Evolutionary conservation across 139 green algal species (phyloP).

Genomic region (Tetratostichococcus sp.): DNA sequence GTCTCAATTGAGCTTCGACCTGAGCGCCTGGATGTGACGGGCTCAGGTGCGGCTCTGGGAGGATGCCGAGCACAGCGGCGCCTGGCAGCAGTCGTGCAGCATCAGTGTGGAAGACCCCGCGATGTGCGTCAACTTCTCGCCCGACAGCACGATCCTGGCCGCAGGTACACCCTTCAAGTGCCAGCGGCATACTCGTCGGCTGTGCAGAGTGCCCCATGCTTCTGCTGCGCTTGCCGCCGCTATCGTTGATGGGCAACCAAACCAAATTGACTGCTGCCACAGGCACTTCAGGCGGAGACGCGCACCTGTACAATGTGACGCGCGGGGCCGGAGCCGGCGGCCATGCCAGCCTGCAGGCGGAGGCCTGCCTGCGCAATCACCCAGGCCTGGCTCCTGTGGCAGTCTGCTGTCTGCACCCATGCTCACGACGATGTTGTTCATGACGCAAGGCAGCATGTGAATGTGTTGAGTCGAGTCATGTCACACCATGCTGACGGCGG

Average conservation of each 20-base stretch:
- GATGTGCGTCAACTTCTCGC: background rate
- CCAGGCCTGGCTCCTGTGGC: background rate
- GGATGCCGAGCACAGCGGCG: background rate
- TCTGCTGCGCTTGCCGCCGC: background rate
- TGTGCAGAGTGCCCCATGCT: too few relatives aligned
- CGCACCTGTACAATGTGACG: background rate
- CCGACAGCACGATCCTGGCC: background rate
- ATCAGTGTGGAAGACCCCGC: background rate
- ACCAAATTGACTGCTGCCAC: background rate
- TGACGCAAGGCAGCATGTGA: background rate
- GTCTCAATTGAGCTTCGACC: background rate
- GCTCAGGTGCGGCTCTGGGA: background rate
- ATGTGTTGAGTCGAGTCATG: background rate
- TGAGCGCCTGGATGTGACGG: background rate
- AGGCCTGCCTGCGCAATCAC: background rate
- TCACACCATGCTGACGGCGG: background rate
- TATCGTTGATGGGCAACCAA: background rate
- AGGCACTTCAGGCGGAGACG: background rate
- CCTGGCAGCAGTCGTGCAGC: background rate
- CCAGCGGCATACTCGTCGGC: background rate
- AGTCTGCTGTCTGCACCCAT: background rate
- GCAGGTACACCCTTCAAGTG: background rate
- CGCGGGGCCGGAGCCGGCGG: too few relatives aligned
- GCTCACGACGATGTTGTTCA: background rate
- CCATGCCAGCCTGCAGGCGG: background rate